Percentiles rank a stretch among this genome's conserved stretches.
These are phyloP conservation scores for Niebla homalea DNA, from an alignment of 495 filamentous ascomycete species.

Conservation along the genomic window DNA sequence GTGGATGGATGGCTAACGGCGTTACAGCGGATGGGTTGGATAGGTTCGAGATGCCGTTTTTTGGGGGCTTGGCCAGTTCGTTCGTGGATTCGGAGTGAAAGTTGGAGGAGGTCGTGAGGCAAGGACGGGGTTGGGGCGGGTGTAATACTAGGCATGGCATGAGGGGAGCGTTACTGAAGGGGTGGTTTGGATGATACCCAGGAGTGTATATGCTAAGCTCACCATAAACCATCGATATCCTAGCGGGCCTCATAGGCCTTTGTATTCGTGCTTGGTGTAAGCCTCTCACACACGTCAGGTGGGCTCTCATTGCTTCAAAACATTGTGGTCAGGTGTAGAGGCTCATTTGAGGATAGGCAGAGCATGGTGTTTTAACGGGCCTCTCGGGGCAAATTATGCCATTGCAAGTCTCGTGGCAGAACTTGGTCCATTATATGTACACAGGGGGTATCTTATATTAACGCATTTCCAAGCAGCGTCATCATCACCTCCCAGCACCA, in stretches of 20 bases:
- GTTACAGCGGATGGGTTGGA: conserved; percentile 68
- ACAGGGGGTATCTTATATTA: neutral
- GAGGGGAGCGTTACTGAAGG: too few relatives aligned
- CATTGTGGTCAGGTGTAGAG: neutral
- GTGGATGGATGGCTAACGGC: conserved; percentile 20
- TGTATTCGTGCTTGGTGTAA: too few relatives aligned
- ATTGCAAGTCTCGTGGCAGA: neutral
- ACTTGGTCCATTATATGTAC: neutral
- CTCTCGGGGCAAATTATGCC: neutral
- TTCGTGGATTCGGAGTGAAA: conserved; percentile 82
- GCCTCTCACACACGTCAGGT: too few relatives aligned
- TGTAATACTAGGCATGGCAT: too few relatives aligned
- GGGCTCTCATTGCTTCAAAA: neutral
- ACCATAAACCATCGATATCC: too few relatives aligned
- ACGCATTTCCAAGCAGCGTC: neutral
- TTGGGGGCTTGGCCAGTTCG: conserved; percentile 71
- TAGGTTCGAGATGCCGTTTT: conserved; percentile 81
- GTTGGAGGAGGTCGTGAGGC: neutral
- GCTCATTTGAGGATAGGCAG: neutral
- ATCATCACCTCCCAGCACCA: neutral
- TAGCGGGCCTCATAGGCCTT: too few relatives aligned
- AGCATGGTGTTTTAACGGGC: neutral
- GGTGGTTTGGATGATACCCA: too few relatives aligned
- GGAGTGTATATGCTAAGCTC: too few relatives aligned
- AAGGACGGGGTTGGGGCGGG: too few relatives aligned